Evolutionary conservation across 164 flowering plant species (phyloP).

Genomic region (Aristolochia californica): DNA sequence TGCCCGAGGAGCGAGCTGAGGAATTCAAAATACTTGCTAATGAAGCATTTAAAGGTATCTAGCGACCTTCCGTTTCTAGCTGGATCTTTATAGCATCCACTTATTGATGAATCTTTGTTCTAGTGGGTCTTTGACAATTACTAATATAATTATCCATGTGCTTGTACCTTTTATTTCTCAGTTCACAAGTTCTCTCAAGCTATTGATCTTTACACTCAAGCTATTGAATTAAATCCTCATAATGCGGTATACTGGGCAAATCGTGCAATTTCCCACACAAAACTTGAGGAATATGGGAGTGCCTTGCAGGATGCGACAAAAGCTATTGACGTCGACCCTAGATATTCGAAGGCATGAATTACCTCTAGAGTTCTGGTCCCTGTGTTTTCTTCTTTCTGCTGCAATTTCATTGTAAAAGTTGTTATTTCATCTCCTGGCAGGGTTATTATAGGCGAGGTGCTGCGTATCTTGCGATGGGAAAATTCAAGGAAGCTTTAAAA

Average conservation of each 20-base stretch:
- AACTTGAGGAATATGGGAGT: conserved; percentile 95
- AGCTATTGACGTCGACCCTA: conserved; percentile 86
- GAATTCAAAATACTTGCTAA: conserved; percentile 68
- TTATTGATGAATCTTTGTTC: too few species aligned
- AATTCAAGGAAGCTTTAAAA: conserved; percentile 92
- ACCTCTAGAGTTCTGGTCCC: not conserved
- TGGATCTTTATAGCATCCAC: not conserved
- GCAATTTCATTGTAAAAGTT: conserved; percentile 13
- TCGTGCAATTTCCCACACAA: conserved; percentile 90
- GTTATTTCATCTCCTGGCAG: conserved; percentile 21
- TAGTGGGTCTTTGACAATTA: not conserved
- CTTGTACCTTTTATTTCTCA: conserved; percentile 15
- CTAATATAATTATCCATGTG: not conserved
- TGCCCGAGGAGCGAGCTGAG: conserved; percentile 57
- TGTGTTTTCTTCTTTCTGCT: not conserved
- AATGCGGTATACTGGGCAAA: conserved; percentile 96
- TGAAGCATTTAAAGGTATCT: conserved; percentile 84
- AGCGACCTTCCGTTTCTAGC: not conserved
- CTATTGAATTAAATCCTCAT: conserved; percentile 54
- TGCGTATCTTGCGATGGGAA: conserved; percentile 95
- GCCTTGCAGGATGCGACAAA: conserved; percentile 86
- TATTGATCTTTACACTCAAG: conserved; percentile 74
- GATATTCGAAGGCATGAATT: conserved; percentile 67
- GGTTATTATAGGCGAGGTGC: conserved; percentile 97
- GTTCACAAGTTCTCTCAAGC: conserved; percentile 79